Base-by-base conservation (phyloP, 2,329 filamentous ascomycete species). In the Pyrenophora tritici-repentis region DNA sequence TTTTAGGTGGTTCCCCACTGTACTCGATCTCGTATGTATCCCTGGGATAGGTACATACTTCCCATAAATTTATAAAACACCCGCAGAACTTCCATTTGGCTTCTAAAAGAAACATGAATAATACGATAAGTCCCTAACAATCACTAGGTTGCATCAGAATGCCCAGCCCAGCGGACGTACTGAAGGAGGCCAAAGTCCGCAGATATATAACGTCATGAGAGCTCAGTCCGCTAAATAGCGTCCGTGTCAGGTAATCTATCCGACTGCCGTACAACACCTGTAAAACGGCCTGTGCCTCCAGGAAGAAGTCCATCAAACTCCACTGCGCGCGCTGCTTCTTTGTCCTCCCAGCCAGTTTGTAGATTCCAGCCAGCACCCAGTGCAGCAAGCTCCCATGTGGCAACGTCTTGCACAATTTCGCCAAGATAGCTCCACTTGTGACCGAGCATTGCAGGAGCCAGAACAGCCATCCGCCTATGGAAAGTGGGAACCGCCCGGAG, bases 211-310 rank as follows among this genome's bases (percentile, higher is more conserved):
- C 18, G 18, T 3, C 18, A 20, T 24, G 22, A 24, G 22, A 24
- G 8, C 22, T 6, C 3, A 24, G 6, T 24, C 22, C 22, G 22
- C 6, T 24, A 24, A 24, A 4, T 24, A 24, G 22, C 22, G 22
- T 7, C 22, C 22, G 22, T 24, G 22, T 24, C 22, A 24, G 22
- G 22, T 36, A 68, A 45, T 31, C 53, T 60, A 42, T 70, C 66
- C 6, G 53, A 55, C 14, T 50, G 47, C 14, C 53, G 52, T 48
- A 72, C 56, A 14, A 47, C 47, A 18, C 72, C 73, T 1, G 68
- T 70, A 43, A 79, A 74, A 22, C 76, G 61, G 2, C 76, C 76
- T 5, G 71, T 75, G 3, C 76, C 77, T 29, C 77, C 76, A 7
- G 66, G 58, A 22, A 71, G 44, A 12, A 61, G 57, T 0, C 75